These are phyloP conservation scores for Tuber aestivum DNA, from an alignment of 495 filamentous ascomycete species.

Conservation along the genomic window DNA sequence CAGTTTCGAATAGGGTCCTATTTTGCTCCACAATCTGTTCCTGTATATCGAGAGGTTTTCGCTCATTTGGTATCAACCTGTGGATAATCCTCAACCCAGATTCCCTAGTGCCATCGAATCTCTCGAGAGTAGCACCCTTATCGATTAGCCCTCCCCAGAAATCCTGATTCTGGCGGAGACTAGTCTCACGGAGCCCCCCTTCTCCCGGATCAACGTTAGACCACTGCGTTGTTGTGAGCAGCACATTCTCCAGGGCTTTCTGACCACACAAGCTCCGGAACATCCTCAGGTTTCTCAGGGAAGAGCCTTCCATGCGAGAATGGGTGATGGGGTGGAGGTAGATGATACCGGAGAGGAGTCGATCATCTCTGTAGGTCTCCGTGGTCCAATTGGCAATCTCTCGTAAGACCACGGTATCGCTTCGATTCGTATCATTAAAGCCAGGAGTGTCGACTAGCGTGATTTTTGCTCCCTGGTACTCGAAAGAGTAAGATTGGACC, in stretches of 20 bases:
- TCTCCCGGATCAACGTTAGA: constrained; percentile 25
- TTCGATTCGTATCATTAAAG: constrained; percentile 48
- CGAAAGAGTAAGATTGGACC: constrained; percentile 14
- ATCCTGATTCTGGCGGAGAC: constrained; percentile 41
- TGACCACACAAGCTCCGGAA: constrained; percentile 48
- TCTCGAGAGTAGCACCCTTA: constrained; percentile 35
- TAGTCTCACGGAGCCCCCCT: constrained; percentile 39
- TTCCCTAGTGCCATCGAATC: constrained; percentile 37
- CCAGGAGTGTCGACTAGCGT: constrained; percentile 51
- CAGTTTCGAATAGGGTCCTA: constrained; percentile 42
- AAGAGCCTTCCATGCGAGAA: constrained; percentile 44
- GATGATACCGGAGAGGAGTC: constrained; percentile 44
- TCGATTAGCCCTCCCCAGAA: constrained; percentile 46
- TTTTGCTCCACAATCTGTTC: constrained; percentile 43
- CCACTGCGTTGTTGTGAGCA: constrained; percentile 50
- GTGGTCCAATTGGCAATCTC: constrained; percentile 43
- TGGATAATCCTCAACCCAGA: constrained; percentile 42
- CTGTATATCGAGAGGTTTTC: constrained; percentile 43
- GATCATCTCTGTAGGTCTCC: constrained; percentile 31
- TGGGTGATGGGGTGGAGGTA: constrained; percentile 50
- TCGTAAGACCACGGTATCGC: constrained; percentile 45
- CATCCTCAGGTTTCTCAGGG: constrained; percentile 45
- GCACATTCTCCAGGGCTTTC: constrained; percentile 43
- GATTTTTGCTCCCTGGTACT: constrained; percentile 27
- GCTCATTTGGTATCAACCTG: constrained; percentile 14